Conservation (phyloP, 2,329 filamentous ascomycete species). For the Venturia pyrina region DNA sequence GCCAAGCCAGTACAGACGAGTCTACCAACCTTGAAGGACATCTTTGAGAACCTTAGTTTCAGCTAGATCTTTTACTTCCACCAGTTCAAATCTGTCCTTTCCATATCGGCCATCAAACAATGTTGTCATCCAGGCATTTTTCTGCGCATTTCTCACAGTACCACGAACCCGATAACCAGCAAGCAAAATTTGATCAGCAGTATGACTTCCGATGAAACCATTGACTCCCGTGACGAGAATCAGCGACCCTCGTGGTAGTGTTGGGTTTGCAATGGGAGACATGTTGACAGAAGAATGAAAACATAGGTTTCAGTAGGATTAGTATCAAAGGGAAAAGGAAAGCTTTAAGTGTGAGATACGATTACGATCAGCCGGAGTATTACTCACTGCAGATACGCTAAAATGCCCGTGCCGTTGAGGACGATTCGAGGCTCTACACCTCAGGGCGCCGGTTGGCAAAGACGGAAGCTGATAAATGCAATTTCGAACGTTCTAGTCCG, state of each 20-base stretch:
- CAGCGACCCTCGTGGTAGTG: slow-evolving; percentile 17
- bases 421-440: not conserved
- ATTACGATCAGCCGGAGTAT: not conserved
- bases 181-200: slow-evolving; percentile 23
- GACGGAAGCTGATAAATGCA: not conserved
- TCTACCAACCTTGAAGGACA: not conserved
- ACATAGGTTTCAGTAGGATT: not conserved
- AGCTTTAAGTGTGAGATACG: not conserved
- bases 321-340: not conserved
- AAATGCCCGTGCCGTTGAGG: not conserved
- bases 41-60: slow-evolving; percentile 7
- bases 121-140: slow-evolving; percentile 22
- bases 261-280: slow-evolving; percentile 4
- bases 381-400: not conserved
- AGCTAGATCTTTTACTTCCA: slow-evolving; percentile 22
- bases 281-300: not conserved
- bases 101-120: slow-evolving; percentile 21
- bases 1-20: not conserved
- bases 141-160: slow-evolving; percentile 22
- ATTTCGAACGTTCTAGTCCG: not conserved
- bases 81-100: slow-evolving; percentile 20
- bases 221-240: slow-evolving; percentile 28
- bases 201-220: slow-evolving; percentile 25
- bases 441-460: not conserved
- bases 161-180: slow-evolving; percentile 27